These are phyloP conservation scores for Ceratocystis ficicola DNA, from an alignment of 2,329 filamentous ascomycete species.

Conservation along the genomic window DNA sequence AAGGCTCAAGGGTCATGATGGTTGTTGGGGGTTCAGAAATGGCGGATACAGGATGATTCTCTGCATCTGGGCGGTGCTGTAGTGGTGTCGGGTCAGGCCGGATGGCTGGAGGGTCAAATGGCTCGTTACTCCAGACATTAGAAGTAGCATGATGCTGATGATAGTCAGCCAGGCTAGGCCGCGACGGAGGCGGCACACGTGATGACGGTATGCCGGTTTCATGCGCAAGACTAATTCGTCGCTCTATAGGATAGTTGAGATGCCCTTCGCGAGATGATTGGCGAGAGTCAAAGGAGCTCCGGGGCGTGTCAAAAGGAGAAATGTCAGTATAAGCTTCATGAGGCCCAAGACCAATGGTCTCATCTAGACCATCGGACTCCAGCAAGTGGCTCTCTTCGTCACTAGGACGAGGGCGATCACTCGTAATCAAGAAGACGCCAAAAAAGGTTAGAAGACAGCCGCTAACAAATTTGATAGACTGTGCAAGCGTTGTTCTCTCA, in stretches of 20 bases:
- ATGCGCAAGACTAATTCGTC: slow-evolving; percentile 30
- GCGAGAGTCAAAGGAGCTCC: slow-evolving; percentile 30
- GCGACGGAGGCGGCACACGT: slow-evolving; percentile 26
- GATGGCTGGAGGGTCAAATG: slow-evolving; percentile 29
- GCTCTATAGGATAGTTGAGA: slow-evolving; percentile 34
- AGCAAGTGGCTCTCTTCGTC: slow-evolving; percentile 44
- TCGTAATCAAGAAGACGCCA: slow-evolving; percentile 95
- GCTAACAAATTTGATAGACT: slow-evolving; percentile 73
- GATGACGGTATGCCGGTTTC: slow-evolving; percentile 31
- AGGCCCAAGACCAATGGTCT: slow-evolving; percentile 47
- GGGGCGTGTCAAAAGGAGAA: slow-evolving; percentile 13
- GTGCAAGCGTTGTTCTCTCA: slow-evolving; percentile 61
- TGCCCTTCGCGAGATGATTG: slow-evolving; percentile 33
- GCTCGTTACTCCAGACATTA: slow-evolving; percentile 12
- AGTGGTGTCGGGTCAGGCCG: slow-evolving; percentile 13
- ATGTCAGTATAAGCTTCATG: slow-evolving; percentile 28
- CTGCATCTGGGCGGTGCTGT: slow-evolving; percentile 24
- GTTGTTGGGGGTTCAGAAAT: slow-evolving; percentile 28
- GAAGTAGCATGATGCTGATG: neutral
- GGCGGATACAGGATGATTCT: slow-evolving; percentile 24
- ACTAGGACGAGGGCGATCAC: slow-evolving; percentile 51
- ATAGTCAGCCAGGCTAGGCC: neutral
- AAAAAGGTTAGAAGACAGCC: slow-evolving; percentile 88
- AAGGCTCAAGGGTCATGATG: slow-evolving; percentile 23
- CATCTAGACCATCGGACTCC: slow-evolving; percentile 48